Percentiles rank a stretch among this genome's conserved stretches.
Conservation (phyloP, 2,329 filamentous ascomycete species). For the Coniochaeta ligniaria region DNA sequence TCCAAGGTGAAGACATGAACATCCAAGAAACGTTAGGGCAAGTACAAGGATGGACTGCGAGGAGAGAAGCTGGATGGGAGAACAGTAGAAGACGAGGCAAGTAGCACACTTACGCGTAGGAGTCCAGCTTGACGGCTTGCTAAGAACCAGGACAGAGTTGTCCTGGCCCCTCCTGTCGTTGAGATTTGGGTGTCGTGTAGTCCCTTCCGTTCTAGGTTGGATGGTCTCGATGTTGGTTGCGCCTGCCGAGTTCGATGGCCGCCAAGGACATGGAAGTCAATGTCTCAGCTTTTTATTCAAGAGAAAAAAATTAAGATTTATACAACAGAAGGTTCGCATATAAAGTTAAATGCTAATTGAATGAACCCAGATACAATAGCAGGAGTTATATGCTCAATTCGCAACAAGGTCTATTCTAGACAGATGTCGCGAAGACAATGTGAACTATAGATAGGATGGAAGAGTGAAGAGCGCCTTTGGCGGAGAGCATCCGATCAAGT, state of each 20-base stretch:
- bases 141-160: not conserved
- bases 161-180: not conserved
- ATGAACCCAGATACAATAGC: not conserved
- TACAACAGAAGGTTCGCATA: no score
- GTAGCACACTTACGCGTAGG: not conserved
- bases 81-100: not conserved
- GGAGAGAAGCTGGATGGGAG: not conserved
- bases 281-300: not conserved
- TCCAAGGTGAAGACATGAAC: not conserved
- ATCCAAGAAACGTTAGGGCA: not conserved
- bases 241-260: not conserved
- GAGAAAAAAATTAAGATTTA: no score
- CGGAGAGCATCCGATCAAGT: not conserved
- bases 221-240: not conserved
- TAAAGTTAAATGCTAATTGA: not conserved
- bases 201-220: not conserved
- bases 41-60: not conserved
- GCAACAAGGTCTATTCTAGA: not conserved
- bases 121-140: constrained; percentile 1
- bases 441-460: not conserved
- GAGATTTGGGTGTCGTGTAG: not conserved
- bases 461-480: no score
- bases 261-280: not conserved
- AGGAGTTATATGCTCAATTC: not conserved
- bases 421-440: not conserved